phyloP scores from a whole-genome alignment of 2,329 filamentous ascomycete genomes.

The Alternaria brassicae region DNA sequence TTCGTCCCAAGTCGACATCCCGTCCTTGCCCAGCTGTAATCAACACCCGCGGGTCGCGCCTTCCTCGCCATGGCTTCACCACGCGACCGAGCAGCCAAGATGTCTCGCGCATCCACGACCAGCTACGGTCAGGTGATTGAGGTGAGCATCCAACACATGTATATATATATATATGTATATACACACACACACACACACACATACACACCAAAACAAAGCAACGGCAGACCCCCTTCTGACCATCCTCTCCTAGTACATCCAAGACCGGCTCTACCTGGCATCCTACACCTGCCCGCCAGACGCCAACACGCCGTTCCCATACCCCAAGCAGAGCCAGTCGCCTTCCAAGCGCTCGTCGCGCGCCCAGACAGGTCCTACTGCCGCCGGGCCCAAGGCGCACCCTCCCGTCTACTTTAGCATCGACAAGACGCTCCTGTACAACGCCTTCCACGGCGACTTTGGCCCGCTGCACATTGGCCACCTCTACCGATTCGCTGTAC shows the following conservation, averaged over 20 bases:
- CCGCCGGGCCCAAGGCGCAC: constrained; percentile 60
- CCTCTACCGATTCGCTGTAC: constrained; percentile 92
- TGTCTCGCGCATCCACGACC: constrained; percentile 45
- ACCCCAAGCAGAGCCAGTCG: constrained; percentile 70
- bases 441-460: constrained; percentile 98
- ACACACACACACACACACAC: no score
- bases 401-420: constrained; percentile 94
- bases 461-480: constrained; percentile 97
- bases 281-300: constrained; percentile 86
- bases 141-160: constrained; percentile 77
- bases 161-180: no score
- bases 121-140: constrained; percentile 90
- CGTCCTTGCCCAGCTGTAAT: constrained; percentile 20
- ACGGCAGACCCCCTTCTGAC: constrained; percentile 18
- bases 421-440: constrained; percentile 91
- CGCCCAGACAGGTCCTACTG: constrained; percentile 65
- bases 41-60: constrained; percentile 20
- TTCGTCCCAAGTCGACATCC: constrained; percentile 25
- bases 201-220: constrained; percentile 35
- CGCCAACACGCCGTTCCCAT: constrained; percentile 84
- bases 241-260: constrained; percentile 27
- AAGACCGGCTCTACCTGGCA: constrained; percentile 93
- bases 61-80: constrained; percentile 38
- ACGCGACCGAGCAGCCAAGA: constrained; percentile 35
- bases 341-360: constrained; percentile 78